Evolutionary conservation across 352 stramenopile species (phyloP).

Genomic region (Globisporangium ultimum): DNA sequence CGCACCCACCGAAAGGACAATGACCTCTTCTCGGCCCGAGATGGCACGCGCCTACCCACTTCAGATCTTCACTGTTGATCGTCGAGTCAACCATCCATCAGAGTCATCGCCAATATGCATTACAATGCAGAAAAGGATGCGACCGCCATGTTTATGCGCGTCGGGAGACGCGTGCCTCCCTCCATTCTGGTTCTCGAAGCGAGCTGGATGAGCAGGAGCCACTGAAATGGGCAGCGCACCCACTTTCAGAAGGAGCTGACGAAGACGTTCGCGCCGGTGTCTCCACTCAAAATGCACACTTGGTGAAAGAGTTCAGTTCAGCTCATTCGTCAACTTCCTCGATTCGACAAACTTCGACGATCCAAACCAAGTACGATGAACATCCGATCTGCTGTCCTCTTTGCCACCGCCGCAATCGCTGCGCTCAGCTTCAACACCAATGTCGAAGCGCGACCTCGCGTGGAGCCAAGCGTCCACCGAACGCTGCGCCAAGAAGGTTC

Average conservation of each 20-base stretch:
- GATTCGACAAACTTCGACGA: too few species aligned
- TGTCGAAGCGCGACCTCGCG: constrained; percentile 1
- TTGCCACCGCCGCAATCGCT: constrained; percentile 11
- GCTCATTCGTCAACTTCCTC: neutral
- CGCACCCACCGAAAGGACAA: too few species aligned
- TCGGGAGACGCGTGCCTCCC: neutral
- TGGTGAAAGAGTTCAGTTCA: neutral
- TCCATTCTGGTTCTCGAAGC: neutral
- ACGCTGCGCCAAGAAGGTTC: constrained; percentile 14
- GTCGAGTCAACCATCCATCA: too few species aligned
- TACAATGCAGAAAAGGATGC: too few species aligned
- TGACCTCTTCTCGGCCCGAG: too few species aligned
- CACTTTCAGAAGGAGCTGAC: neutral
- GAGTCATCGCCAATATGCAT: too few species aligned
- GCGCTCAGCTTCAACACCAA: constrained; percentile 1
- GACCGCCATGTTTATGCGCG: too few species aligned
- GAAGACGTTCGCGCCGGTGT: neutral
- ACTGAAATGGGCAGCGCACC: too few species aligned
- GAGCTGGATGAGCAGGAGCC: too few species aligned
- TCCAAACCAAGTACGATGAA: constrained; percentile 11
- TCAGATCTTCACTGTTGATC: neutral
- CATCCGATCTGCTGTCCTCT: neutral
- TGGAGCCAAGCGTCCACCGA: constrained; percentile 20
- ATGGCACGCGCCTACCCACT: neutral
- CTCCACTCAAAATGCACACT: neutral